A percentile compares a stretch with the other conserved stretches of the same genome.
phyloP scores from a whole-genome alignment of 768 basidiomycete genomes.

The Lactarius evosmus region DNA sequence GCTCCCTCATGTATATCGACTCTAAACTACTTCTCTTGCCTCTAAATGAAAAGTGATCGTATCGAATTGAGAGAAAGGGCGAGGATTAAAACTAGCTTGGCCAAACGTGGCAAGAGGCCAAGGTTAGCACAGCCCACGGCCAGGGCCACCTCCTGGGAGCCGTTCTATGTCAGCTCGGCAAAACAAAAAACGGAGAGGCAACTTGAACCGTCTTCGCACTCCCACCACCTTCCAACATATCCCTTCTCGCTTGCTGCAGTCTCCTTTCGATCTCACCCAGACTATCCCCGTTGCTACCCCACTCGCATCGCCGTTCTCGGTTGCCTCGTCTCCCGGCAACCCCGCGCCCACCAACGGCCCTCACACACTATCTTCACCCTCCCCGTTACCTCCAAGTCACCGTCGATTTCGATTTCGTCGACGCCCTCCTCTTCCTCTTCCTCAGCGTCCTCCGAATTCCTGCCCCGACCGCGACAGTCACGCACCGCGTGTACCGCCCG shows the following conservation, averaged over 20 bases:
- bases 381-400: not conserved
- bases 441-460: not conserved
- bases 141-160: not conserved
- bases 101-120: slow-evolving; percentile 8
- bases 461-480: not conserved
- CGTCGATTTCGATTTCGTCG: slow-evolving; percentile 6
- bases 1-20: not conserved
- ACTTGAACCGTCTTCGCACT: slow-evolving; percentile 60
- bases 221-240: slow-evolving; percentile 40
- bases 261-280: not conserved
- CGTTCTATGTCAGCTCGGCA: slow-evolving; percentile 53
- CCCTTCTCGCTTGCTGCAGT: not conserved
- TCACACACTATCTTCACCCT: slow-evolving; percentile 35
- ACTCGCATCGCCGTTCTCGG: slow-evolving; percentile 4
- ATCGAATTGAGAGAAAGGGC: too few relatives aligned
- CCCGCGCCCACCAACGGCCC: slow-evolving; percentile 35
- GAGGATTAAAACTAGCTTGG: not conserved
- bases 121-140: slow-evolving; percentile 4
- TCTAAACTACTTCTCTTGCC: not conserved
- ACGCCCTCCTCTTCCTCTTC: not conserved
- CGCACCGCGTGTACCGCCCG: not conserved
- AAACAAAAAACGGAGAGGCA: slow-evolving; percentile 61
- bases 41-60: not conserved
- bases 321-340: slow-evolving; percentile 1
- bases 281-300: not conserved